A percentile compares a stretch with the other conserved stretches of the same genome.
Conservation (phyloP, 1,284 basidiomycete species). For the Cerrena zonata region DNA sequence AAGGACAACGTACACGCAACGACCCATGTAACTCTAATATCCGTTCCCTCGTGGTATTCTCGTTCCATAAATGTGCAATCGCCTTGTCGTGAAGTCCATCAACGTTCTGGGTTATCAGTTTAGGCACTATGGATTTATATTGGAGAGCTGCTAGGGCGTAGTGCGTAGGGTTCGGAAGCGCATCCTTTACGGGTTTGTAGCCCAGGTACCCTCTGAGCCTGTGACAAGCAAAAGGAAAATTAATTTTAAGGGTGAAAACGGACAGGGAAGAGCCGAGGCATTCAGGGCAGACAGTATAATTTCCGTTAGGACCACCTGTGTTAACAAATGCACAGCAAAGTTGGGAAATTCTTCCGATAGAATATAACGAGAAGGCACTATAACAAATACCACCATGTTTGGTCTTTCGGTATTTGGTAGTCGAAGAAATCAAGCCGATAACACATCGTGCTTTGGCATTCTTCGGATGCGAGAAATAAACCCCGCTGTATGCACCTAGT, state of each 20-base stretch:
- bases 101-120: constrained; percentile 88
- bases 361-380: too few species aligned
- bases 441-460: too few species aligned
- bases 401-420: too few species aligned
- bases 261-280: background rate
- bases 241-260: background rate
- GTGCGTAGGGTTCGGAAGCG: constrained; percentile 82
- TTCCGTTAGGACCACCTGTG: too few species aligned
- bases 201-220: constrained; percentile 83
- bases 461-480: too few species aligned
- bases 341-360: too few species aligned
- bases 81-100: constrained; percentile 86
- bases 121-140: constrained; percentile 54
- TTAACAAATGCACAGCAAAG: too few species aligned
- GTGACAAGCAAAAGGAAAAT: background rate
- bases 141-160: constrained; percentile 80
- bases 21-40: constrained; percentile 88
- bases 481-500: too few species aligned
- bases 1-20: constrained; percentile 54
- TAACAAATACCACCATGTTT: too few species aligned
- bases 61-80: constrained; percentile 35
- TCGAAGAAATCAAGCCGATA: too few species aligned
- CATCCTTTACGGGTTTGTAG: constrained; percentile 74
- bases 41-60: constrained; percentile 32
- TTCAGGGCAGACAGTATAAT: too few species aligned